Base-by-base conservation (phyloP, 2,329 filamentous ascomycete genomes). In the Didymella lethalis region DNA sequence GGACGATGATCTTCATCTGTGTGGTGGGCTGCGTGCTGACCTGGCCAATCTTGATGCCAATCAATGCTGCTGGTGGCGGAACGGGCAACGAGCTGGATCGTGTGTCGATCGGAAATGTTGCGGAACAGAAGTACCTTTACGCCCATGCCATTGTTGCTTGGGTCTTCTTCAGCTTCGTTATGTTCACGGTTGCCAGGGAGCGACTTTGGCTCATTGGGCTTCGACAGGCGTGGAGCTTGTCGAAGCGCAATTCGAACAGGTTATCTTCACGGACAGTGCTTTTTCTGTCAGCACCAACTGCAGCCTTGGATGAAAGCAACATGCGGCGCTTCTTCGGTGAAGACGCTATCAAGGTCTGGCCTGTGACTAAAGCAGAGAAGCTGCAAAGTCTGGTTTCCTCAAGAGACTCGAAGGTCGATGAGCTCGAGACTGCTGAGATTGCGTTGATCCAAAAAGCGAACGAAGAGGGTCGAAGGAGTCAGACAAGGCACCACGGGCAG, bases 181-280 rank as follows among this genome's bases (percentile, higher is more conserved):
- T 98, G 76, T 95, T 91, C 78, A 89, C 92, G 71, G 87, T 98
- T 63, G 90, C 93, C 55, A 86, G 94, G 57, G 94, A 98, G 77
- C 89, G 87, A 73, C 90, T 98, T 68, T 97, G 89, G 84, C 96
- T 92, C 78, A 90, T 97, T 81, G 96, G 96, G 71, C 80, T 98
- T 50, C 90, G 93, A 63, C 94, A 98, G 79, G 94, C 94, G 0
- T 97, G 96, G 79, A 86, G 96, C 40, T 85, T 96, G 54, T 93
- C 92, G 11, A 92, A 93, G 11, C 83, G 91, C 47, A 96, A 96
- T 75, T 86, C 92, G 52, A 90, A 89, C 70, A 90, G 93, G 57
- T 88, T 97, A 45, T 97, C 94, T 2, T 94, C 93, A 2, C 88
- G 92, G 53, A 97, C 93, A 1, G 90, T 98, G 1, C 86, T 99